Evolutionary conservation across 495 filamentous ascomycete species (phyloP).

Genomic region (Penicillium pancosmium): DNA sequence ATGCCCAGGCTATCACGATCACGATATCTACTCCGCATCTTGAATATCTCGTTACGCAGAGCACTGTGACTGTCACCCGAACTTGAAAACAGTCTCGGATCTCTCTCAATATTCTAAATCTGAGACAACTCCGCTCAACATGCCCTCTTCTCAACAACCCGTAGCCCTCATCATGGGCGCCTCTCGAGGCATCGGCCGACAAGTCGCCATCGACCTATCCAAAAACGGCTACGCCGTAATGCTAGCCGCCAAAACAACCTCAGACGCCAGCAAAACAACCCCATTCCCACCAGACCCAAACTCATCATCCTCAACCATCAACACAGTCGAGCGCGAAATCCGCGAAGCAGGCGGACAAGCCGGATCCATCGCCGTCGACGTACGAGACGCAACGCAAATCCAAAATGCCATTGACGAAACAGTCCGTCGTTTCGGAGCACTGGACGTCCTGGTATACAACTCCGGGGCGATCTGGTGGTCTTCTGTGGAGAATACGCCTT

Average conservation of each 20-base stretch:
- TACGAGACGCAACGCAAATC: slow-evolving; percentile 64
- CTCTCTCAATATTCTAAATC: neutral
- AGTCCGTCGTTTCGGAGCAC: slow-evolving; percentile 59
- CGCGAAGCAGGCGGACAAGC: slow-evolving; percentile 64
- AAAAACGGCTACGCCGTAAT: slow-evolving; percentile 74
- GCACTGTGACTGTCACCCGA: too few species aligned
- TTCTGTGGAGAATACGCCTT: slow-evolving; percentile 70
- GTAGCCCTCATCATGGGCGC: slow-evolving; percentile 75
- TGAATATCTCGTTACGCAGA: too few species aligned
- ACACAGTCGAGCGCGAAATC: slow-evolving; percentile 81
- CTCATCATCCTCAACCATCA: slow-evolving; percentile 76
- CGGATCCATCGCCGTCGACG: slow-evolving; percentile 70
- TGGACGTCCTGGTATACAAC: slow-evolving; percentile 82
- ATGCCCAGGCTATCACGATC: neutral
- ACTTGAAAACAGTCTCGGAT: neutral
- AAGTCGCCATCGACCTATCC: slow-evolving; percentile 75
- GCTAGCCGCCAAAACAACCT: slow-evolving; percentile 78
- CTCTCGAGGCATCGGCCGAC: slow-evolving; percentile 77
- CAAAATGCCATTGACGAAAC: slow-evolving; percentile 62
- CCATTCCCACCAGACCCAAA: slow-evolving; percentile 86
- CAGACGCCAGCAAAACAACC: slow-evolving; percentile 53
- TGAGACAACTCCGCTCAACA: neutral
- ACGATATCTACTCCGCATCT: too few species aligned
- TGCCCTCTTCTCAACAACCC: slow-evolving; percentile 31
- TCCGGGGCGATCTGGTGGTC: slow-evolving; percentile 89